Base-by-base conservation (phyloP, 108 stramenopile genomes). In the Cyclotella atomus region DNA sequence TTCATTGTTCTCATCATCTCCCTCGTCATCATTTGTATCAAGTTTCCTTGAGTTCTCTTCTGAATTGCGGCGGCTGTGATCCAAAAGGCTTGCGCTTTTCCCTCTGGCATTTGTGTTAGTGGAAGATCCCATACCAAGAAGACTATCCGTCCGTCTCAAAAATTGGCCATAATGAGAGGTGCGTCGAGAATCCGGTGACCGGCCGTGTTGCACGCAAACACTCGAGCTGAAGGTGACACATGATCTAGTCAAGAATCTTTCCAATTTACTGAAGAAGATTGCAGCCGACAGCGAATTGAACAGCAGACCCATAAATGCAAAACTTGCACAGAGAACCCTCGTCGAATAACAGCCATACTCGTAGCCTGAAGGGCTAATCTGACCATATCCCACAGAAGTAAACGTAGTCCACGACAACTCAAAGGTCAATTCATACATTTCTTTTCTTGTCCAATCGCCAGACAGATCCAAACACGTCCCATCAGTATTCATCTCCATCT, bases 331-430 rank as follows among this genome's bases (percentile, higher is more conserved):
- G 29, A 65, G 24, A 3, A 77, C n/a, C 14, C 70, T 41, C 0
- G 77, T 30, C 9, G 68, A 24, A 25, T 62, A 59, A 47, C 81
- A 82, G 17, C 34, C 45, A n/a, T 65, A 65, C 17, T 65, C 63
- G 4, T 54, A 41, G 1, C 69, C 65, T 6, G 57, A 25, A 23
- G 65, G 61, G 24, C 71, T 28, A 4, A 81, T 35, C n/a, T 34
- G 21, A 0, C 81, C 81, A 69, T 77, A 77, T 0, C 75, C 76
- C 35, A 82, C 81, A 1, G 81, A 77, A 27, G 68, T 77, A 29
- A 82, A 82, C 1, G 81, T 82, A 7, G 69, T 59, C 81, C 81
- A 82, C 12, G 65, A 68, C 6, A 79, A 30, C 15, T 77, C 76
- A 45, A 71, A 77, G 2, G 76, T 62, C 8, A 77, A 17, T 45